Conservation (phyloP, 805 yeast genomes). For the Debaryomyces castellii region DNA sequence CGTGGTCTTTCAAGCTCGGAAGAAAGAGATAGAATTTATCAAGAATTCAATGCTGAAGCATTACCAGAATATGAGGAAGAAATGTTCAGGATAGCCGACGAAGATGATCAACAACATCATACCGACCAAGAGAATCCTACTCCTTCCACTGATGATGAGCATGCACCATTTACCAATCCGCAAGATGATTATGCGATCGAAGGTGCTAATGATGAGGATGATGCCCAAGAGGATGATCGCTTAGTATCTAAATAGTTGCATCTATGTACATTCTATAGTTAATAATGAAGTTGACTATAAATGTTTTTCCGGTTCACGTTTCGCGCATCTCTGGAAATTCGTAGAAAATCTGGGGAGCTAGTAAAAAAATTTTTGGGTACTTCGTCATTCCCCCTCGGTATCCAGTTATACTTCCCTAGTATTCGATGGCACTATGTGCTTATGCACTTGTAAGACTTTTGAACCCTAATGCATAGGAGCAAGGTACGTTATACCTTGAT, state of each 20-base stretch:
- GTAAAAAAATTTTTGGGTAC: background rate
- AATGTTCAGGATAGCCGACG: conserved; percentile 41
- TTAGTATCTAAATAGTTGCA: background rate
- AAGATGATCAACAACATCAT: conserved; percentile 27
- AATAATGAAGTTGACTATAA: too few species aligned
- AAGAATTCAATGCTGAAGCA: conserved; percentile 37
- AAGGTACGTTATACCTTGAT: too few species aligned
- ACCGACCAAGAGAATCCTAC: background rate
- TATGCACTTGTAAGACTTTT: too few species aligned
- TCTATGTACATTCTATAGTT: too few species aligned
- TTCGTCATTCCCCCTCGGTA: background rate
- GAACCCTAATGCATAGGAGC: too few species aligned
- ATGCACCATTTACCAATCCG: background rate
- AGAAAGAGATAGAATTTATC: conserved; percentile 41
- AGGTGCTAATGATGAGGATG: background rate
- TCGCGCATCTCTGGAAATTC: background rate
- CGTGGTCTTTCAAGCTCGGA: conserved; percentile 23
- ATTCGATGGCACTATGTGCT: too few species aligned
- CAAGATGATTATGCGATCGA: background rate
- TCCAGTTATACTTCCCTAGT: too few species aligned
- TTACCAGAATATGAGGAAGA: conserved; percentile 36
- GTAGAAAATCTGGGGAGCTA: background rate
- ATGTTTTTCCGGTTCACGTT: background rate
- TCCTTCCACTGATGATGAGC: background rate
- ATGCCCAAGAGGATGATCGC: background rate